phyloP scores from a whole-genome alignment of 148 eudicot species.

The Arbutus unedo region DNA sequence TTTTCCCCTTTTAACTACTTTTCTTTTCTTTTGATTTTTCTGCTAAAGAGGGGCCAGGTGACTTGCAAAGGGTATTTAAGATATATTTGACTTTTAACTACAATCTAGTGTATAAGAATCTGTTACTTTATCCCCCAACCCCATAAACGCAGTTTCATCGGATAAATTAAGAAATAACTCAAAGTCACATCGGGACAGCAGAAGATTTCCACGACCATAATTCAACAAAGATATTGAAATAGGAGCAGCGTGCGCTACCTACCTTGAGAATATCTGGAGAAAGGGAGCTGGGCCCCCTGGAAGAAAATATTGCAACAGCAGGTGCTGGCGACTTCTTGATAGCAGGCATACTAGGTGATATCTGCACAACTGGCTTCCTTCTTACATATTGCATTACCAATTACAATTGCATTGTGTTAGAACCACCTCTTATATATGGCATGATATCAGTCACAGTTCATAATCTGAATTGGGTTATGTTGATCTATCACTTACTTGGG shows the following conservation, averaged over 20 bases:
- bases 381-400: background rate
- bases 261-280: slow-evolving; percentile 52
- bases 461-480: background rate
- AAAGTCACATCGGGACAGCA: background rate
- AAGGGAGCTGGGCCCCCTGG: slow-evolving; percentile 50
- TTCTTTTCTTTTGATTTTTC: background rate
- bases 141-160: background rate
- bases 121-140: background rate
- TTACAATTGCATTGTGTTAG: background rate
- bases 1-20: background rate
- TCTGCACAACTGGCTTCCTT: slow-evolving; percentile 27
- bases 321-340: slow-evolving; percentile 40
- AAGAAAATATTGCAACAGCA: slow-evolving; percentile 33
- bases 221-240: background rate
- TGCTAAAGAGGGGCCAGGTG: no score
- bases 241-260: background rate
- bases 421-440: background rate
- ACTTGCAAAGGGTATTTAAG: background rate
- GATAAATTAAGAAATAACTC: background rate
- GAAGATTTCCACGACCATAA: background rate
- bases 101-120: background rate
- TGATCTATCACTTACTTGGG: slow-evolving; percentile 1
- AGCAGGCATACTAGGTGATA: slow-evolving; percentile 34
- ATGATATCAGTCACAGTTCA: background rate
- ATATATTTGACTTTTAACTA: background rate